Evolutionary conservation across 768 basidiomycete species (phyloP).

Genomic region (Lanmaoa rubissima): DNA sequence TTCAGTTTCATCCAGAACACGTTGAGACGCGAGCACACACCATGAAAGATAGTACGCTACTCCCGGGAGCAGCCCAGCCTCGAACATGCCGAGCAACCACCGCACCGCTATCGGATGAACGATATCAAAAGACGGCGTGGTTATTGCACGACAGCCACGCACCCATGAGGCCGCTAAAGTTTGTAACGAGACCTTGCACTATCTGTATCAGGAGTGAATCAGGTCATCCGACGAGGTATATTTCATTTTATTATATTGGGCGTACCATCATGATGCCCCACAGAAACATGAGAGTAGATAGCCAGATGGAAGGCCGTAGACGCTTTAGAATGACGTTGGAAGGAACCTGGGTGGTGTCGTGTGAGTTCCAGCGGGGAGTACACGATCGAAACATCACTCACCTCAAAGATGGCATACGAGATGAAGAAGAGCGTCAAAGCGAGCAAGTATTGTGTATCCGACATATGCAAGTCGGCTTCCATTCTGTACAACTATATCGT

Average conservation of each 20-base stretch:
- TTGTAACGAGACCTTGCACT: conserved; percentile 66
- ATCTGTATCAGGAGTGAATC: conserved; percentile 43
- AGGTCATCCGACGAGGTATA: neutral
- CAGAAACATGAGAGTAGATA: conserved; percentile 67
- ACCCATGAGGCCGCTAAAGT: conserved; percentile 71
- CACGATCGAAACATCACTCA: conserved; percentile 13
- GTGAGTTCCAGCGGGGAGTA: neutral
- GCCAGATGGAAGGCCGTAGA: conserved; percentile 74
- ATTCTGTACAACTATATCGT: conserved; percentile 58
- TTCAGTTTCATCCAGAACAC: neutral
- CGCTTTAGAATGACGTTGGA: conserved; percentile 73
- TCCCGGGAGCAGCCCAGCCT: conserved; percentile 44
- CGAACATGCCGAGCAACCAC: conserved; percentile 71
- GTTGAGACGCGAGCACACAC: conserved; percentile 35
- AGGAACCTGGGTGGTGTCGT: conserved; percentile 45
- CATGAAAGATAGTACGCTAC: conserved; percentile 75
- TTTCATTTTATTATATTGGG: neutral
- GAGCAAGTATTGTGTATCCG: conserved; percentile 64
- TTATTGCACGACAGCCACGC: conserved; percentile 14
- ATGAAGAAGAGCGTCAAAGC: conserved; percentile 62
- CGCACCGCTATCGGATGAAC: conserved; percentile 49
- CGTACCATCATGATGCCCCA: conserved; percentile 77
- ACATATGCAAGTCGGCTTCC: conserved; percentile 55
- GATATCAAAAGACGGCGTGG: neutral
- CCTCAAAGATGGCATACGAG: conserved; percentile 72